Evolutionary conservation across 2,329 filamentous ascomycete species (phyloP).

Genomic region (Nannizziopsis arthrosporioides): DNA sequence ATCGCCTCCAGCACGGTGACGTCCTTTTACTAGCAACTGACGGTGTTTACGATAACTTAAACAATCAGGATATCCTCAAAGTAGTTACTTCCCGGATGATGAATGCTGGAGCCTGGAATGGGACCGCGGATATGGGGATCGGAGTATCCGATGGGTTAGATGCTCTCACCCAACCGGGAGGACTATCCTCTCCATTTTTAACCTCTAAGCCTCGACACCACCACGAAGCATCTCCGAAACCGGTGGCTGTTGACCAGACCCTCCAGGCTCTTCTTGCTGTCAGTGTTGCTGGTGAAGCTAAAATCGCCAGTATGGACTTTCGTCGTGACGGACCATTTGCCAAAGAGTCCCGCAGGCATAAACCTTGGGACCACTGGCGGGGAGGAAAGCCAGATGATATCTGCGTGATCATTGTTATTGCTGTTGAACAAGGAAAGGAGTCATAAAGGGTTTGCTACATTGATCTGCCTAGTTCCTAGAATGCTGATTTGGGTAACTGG

Average conservation of each 20-base stretch:
- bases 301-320: constrained; percentile 68
- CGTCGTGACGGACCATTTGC: constrained; percentile 86
- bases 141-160: constrained; percentile 51
- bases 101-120: constrained; percentile 60
- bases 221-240: not conserved
- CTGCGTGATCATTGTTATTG: constrained; percentile 68
- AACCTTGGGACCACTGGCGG: constrained; percentile 72
- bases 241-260: constrained; percentile 32
- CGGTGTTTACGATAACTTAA: constrained; percentile 91
- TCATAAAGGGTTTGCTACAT: no score
- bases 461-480: no score
- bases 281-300: constrained; percentile 69
- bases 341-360: constrained; percentile 81
- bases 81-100: constrained; percentile 70
- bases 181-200: constrained; percentile 24
- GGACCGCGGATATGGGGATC: constrained; percentile 48
- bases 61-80: constrained; percentile 74
- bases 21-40: constrained; percentile 90
- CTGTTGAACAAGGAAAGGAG: constrained; percentile 46
- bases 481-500: no score
- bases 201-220: constrained; percentile 12
- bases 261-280: constrained; percentile 70
- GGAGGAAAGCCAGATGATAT: constrained; percentile 97
- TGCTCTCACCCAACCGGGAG: constrained; percentile 41
- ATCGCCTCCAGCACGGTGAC: constrained; percentile 75